phyloP scores from a whole-genome alignment of 1,139 yeast genomes.

The Komagataea norvegica region DNA sequence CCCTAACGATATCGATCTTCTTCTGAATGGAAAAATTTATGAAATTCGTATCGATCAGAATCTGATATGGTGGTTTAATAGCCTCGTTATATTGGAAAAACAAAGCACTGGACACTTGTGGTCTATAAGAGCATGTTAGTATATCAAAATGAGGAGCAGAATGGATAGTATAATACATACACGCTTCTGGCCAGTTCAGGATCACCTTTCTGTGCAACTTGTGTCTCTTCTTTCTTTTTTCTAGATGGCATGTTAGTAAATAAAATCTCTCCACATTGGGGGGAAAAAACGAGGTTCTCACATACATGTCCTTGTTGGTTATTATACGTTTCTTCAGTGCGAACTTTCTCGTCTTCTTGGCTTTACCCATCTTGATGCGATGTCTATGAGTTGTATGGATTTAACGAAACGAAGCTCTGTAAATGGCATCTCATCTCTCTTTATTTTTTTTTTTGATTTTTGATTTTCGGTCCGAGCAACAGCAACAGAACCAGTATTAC shows the following conservation, averaged over 20 bases:
- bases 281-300: slow-evolving; percentile 5
- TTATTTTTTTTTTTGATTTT: no score
- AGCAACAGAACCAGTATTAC: no score
- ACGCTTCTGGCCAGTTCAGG: slow-evolving; percentile 78
- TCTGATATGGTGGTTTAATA: slow-evolving; percentile 94
- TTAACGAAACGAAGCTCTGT: no score
- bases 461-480: no score
- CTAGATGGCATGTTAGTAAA: slow-evolving; percentile 17
- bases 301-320: slow-evolving; percentile 61
- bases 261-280: not conserved
- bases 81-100: slow-evolving; percentile 94
- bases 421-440: no score
- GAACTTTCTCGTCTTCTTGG: slow-evolving; percentile 93
- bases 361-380: slow-evolving; percentile 86
- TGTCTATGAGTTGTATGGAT: no score
- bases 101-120: slow-evolving; percentile 92
- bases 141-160: not conserved
- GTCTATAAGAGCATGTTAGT: slow-evolving; percentile 32
- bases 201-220: slow-evolving; percentile 43
- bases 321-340: slow-evolving; percentile 85
- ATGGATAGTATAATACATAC: slow-evolving; percentile 16
- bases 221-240: slow-evolving; percentile 36
- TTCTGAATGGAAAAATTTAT: slow-evolving; percentile 94
- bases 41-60: slow-evolving; percentile 91
- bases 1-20: slow-evolving; percentile 86